Percentiles rank a stretch among this genome's conserved stretches.
Conservation (phyloP, 768 basidiomycete species). For the Boletus insuetus region DNA sequence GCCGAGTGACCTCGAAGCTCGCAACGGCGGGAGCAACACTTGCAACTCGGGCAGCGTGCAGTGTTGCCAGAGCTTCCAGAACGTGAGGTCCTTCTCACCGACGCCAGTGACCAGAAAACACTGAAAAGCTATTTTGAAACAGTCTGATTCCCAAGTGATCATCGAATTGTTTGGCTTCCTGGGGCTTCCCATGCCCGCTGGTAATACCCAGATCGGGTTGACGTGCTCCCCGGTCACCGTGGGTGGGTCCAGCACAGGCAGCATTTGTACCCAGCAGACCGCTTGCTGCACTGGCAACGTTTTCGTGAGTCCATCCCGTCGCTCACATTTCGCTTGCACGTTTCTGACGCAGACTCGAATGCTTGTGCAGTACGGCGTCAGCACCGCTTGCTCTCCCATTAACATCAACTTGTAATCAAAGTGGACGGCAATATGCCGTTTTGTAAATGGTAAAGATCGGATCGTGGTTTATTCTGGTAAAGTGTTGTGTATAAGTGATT, state of each 20-base stretch:
- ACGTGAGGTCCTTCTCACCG: neutral
- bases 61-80: neutral
- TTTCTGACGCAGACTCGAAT: neutral
- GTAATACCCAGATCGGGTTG: neutral
- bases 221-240: neutral
- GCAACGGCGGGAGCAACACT: neutral
- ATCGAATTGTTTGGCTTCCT: neutral
- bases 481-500: too few species aligned
- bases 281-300: conserved; percentile 1
- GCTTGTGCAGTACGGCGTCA: neutral
- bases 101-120: neutral
- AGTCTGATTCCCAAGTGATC: neutral
- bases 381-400: too few species aligned
- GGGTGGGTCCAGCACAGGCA: neutral
- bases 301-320: neutral
- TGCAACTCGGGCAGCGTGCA: conserved; percentile 41
- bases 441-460: neutral
- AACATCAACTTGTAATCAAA: too few species aligned
- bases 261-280: neutral
- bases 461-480: too few species aligned
- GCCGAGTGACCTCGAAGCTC: neutral
- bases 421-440: neutral
- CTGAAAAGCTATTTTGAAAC: neutral
- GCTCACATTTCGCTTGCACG: neutral
- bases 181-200: neutral